A percentile compares a stretch with the other conserved stretches of the same genome.
Evolutionary conservation across 2,329 filamentous ascomycete genomes (phyloP).

Genomic region (Sporothrix brunneoviolacea): DNA sequence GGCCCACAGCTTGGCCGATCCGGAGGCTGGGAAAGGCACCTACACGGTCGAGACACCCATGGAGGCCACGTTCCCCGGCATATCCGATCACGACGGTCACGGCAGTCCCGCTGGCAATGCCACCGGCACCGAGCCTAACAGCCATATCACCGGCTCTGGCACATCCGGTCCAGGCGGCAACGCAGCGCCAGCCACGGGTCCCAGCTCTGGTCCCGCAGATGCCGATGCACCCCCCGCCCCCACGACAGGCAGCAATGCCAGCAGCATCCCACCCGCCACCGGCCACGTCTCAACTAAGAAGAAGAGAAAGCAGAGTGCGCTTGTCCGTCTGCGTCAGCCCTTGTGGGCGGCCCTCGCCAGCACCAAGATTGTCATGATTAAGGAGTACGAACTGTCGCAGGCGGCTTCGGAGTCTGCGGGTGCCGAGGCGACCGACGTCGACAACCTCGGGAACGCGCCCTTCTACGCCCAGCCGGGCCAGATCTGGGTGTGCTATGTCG

Average conservation of each 20-base stretch:
- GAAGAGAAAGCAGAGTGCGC: constrained; percentile 83
- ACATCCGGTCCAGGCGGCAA: not conserved
- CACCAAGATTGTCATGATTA: constrained; percentile 93
- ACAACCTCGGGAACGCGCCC: constrained; percentile 69
- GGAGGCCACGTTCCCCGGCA: constrained; percentile 37
- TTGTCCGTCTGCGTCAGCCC: constrained; percentile 83
- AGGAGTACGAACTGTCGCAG: constrained; percentile 80
- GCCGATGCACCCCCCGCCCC: not conserved
- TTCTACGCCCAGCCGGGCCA: constrained; percentile 64
- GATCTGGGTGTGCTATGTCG: constrained; percentile 77
- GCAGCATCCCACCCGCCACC: not conserved
- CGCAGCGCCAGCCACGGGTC: not conserved
- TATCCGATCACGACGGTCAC: constrained; percentile 42
- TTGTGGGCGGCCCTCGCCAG: constrained; percentile 92
- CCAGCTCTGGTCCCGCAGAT: not conserved
- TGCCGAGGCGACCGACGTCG: constrained; percentile 68
- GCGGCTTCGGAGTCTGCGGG: constrained; percentile 66
- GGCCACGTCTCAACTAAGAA: constrained; percentile 61
- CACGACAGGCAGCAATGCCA: not conserved
- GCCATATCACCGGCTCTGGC: not conserved
- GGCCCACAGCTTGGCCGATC: constrained; percentile 47
- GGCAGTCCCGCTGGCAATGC: constrained; percentile 11
- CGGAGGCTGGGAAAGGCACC: constrained; percentile 52
- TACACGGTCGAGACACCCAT: constrained; percentile 31
- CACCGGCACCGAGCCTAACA: not conserved